These are phyloP conservation scores for Neopestalotiopsis clavispora DNA, from an alignment of 2,329 filamentous ascomycete species.

Conservation along the genomic window DNA sequence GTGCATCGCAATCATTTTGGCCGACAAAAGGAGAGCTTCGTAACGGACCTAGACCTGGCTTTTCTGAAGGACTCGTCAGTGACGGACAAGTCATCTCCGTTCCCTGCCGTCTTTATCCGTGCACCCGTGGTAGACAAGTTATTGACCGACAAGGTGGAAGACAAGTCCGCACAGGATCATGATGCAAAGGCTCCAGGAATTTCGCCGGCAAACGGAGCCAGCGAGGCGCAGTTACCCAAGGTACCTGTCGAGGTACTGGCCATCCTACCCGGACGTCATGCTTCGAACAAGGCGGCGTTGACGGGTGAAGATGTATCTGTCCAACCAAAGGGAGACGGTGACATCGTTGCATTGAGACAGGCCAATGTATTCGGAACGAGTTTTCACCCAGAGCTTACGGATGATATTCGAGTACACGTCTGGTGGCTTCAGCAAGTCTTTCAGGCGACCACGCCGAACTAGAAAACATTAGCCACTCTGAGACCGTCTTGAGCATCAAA, in stretches of 20 bases:
- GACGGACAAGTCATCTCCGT: slow-evolving; percentile 49
- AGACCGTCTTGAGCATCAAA: no score
- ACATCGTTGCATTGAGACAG: slow-evolving; percentile 89
- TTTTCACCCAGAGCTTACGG: slow-evolving; percentile 93
- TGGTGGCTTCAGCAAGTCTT: slow-evolving; percentile 87
- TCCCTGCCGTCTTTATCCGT: slow-evolving; percentile 88
- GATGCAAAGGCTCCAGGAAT: slow-evolving; percentile 1
- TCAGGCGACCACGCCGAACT: not conserved
- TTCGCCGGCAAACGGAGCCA: slow-evolving; percentile 21
- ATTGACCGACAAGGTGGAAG: slow-evolving; percentile 47
- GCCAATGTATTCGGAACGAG: slow-evolving; percentile 93
- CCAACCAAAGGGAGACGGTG: slow-evolving; percentile 56
- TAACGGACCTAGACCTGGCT: slow-evolving; percentile 73
- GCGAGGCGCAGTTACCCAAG: not conserved
- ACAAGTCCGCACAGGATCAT: slow-evolving; percentile 33
- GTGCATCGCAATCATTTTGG: slow-evolving; percentile 97
- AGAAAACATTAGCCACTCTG: no score
- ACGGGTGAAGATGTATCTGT: slow-evolving; percentile 31
- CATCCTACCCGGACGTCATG: slow-evolving; percentile 49
- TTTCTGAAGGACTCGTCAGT: slow-evolving; percentile 59
- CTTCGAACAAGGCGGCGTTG: slow-evolving; percentile 41
- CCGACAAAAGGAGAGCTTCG: slow-evolving; percentile 89
- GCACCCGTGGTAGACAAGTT: slow-evolving; percentile 91
- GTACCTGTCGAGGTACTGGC: slow-evolving; percentile 55
- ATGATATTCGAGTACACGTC: slow-evolving; percentile 83